A percentile compares a stretch with the other conserved stretches of the same genome.
phyloP scores from a whole-genome alignment of 768 basidiomycete species.

The Artomyces pyxidatus region DNA sequence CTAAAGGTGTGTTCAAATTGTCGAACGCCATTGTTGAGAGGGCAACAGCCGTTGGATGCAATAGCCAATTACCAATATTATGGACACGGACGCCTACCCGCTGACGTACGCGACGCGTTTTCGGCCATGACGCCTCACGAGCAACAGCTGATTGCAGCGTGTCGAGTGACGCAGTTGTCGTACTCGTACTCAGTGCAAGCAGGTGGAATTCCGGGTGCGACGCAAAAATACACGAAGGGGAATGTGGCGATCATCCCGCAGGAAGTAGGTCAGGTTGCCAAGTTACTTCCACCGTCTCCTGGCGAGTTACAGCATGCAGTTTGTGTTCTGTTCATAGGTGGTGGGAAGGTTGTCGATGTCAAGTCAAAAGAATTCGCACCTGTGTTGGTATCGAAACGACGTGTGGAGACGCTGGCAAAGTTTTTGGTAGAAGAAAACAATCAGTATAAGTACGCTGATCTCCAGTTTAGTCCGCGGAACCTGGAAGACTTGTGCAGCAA shows the following conservation, averaged over 20 bases:
- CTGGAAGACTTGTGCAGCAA: no score
- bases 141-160: background rate
- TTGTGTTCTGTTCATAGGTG: background rate
- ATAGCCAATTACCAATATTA: background rate
- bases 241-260: conserved; percentile 1
- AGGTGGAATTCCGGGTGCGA: background rate
- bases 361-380: background rate
- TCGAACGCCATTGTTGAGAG: background rate
- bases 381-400: background rate
- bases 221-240: background rate
- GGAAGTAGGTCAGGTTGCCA: background rate
- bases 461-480: background rate
- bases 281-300: background rate
- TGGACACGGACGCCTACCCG: background rate
- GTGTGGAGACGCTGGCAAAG: background rate
- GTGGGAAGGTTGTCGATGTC: no score
- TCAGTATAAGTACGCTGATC: background rate
- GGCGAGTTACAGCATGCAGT: background rate
- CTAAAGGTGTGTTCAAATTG: background rate
- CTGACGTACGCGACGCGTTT: background rate
- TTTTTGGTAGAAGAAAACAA: background rate
- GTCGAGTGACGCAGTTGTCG: background rate
- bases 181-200: background rate
- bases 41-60: no score
- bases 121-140: background rate